phyloP scores from a whole-genome alignment of 176 grass and related monocot genomes.

The Alopecurus myosuroides region DNA sequence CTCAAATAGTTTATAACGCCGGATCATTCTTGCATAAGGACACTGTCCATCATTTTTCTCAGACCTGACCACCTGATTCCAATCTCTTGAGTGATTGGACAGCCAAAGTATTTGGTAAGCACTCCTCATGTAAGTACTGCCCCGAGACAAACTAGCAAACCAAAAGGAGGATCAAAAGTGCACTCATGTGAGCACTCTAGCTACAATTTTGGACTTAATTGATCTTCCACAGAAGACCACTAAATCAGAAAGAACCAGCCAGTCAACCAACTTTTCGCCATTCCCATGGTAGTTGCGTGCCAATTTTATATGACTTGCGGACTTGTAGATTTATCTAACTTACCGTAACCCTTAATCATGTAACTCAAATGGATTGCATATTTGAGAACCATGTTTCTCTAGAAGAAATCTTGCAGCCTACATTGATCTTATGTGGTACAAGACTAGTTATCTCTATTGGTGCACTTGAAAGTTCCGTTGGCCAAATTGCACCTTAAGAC shows the following conservation, averaged over 20 bases:
- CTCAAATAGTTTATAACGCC: background rate
- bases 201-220: background rate
- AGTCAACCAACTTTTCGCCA: background rate
- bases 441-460: background rate
- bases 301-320: background rate
- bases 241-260: too few species aligned
- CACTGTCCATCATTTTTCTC: background rate
- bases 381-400: slow-evolving; percentile 4
- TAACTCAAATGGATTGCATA: background rate
- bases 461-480: background rate
- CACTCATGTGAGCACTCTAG: too few species aligned
- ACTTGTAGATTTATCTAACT: background rate
- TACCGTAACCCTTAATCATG: background rate
- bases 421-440: background rate
- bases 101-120: background rate
- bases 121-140: background rate
- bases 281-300: background rate
- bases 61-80: background rate
- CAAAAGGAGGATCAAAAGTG: background rate
- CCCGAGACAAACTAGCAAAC: background rate
- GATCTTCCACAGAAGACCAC: background rate
- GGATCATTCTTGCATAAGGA: slow-evolving; percentile 2
- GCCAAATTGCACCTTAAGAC: background rate
- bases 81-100: background rate
- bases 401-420: background rate